A percentile compares a stretch with the other conserved stretches of the same genome.
These are phyloP conservation scores for Spathaspora passalidarum DNA, from an alignment of 805 yeast species.

Conservation along the genomic window DNA sequence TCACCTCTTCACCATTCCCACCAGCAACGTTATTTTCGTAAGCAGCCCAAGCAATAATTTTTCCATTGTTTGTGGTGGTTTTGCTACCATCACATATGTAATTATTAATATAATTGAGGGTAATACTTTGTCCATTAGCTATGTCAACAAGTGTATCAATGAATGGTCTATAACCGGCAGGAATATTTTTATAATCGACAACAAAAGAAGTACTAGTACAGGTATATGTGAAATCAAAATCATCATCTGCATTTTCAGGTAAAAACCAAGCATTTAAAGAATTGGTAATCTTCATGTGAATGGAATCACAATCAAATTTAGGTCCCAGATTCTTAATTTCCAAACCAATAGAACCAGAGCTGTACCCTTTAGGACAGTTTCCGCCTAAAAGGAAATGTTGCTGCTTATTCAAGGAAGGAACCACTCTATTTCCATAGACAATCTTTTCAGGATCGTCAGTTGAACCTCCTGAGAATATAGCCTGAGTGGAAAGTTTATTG, in stretches of 20 bases:
- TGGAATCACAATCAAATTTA: slow-evolving; percentile 15
- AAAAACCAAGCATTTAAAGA: slow-evolving; percentile 16
- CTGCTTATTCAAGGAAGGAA: slow-evolving; percentile 13
- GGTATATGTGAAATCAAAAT: slow-evolving; percentile 2
- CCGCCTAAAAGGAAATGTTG: slow-evolving; percentile 13
- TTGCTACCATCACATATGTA: slow-evolving; percentile 8
- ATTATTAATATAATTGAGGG: slow-evolving; percentile 7
- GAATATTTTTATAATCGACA: slow-evolving; percentile 15
- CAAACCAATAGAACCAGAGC: slow-evolving; percentile 20
- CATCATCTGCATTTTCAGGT: slow-evolving; percentile 10
- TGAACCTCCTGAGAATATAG: slow-evolving; percentile 6
- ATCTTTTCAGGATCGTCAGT: background rate
- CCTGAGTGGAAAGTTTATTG: slow-evolving; percentile 11
- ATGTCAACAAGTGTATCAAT: slow-evolving; percentile 8
- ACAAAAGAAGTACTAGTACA: slow-evolving; percentile 10
- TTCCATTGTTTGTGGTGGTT: slow-evolving; percentile 12
- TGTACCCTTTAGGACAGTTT: slow-evolving; percentile 19
- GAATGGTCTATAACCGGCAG: slow-evolving; percentile 22
- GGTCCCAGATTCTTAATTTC: background rate
- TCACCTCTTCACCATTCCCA: slow-evolving; percentile 12
- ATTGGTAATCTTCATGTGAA: slow-evolving; percentile 16
- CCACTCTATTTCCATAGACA: slow-evolving; percentile 2
- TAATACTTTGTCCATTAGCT: background rate
- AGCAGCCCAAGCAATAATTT: slow-evolving; percentile 11
- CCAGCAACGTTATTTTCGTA: slow-evolving; percentile 9